These are phyloP conservation scores for Leucocoprinus sp. DNA, from an alignment of 768 basidiomycete species.

Conservation along the genomic window DNA sequence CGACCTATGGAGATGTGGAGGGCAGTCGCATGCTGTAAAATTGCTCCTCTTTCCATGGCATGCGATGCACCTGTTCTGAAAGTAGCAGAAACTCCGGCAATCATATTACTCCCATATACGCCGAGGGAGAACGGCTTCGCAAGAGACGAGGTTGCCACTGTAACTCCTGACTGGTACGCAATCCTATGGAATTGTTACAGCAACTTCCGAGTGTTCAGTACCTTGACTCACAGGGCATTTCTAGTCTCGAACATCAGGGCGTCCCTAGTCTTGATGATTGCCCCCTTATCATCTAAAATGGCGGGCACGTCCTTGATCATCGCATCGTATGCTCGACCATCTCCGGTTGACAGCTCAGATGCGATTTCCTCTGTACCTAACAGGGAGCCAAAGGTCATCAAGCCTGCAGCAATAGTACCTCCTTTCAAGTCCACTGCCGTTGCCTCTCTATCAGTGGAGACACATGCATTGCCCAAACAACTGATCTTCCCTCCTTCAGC, in stretches of 20 bases:
- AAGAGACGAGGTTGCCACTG: conserved; percentile 44
- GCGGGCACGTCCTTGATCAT: conserved; percentile 32
- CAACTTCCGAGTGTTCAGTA: not conserved
- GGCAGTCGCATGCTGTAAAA: conserved; percentile 52
- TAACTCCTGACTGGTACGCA: conserved; percentile 62
- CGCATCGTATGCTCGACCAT: conserved; percentile 54
- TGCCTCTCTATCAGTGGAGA: conserved; percentile 15
- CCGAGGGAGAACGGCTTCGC: conserved; percentile 34
- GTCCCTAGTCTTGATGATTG: conserved; percentile 57
- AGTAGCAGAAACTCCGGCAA: conserved; percentile 54
- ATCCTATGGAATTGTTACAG: conserved; percentile 28
- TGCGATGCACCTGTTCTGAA: conserved; percentile 52
- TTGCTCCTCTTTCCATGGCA: conserved; percentile 50
- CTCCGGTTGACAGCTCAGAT: conserved; percentile 59
- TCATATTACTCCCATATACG: conserved; percentile 32
- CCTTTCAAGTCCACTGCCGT: conserved; percentile 54
- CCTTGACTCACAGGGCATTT: conserved; percentile 54
- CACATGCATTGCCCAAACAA: conserved; percentile 37
- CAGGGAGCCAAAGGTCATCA: conserved; percentile 58
- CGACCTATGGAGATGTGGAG: conserved; percentile 53
- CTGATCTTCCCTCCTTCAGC: conserved; percentile 43
- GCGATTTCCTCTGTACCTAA: conserved; percentile 73
- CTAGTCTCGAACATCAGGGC: conserved; percentile 65
- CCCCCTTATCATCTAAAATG: conserved; percentile 43
- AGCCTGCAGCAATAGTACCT: conserved; percentile 58